Evolutionary conservation across 768 basidiomycete species (phyloP).

Genomic region (Pluteus cervinus): DNA sequence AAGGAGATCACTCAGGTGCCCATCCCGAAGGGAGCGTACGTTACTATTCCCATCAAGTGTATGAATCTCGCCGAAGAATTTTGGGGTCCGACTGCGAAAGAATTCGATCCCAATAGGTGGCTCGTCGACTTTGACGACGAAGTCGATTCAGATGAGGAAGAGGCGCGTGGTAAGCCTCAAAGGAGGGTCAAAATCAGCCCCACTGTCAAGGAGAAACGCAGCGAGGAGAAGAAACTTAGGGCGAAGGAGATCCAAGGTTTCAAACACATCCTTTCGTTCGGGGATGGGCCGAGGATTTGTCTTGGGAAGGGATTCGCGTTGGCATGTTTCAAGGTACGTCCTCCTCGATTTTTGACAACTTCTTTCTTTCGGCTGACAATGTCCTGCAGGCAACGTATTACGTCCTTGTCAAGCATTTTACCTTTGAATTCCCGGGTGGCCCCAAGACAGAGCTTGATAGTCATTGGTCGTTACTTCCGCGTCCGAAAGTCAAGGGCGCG

Average conservation of each 20-base stretch:
- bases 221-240: constrained; percentile 15
- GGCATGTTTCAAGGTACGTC: constrained; percentile 32
- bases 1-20: constrained; percentile 30
- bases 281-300: constrained; percentile 39
- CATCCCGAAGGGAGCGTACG: constrained; percentile 39
- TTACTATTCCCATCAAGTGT: constrained; percentile 36
- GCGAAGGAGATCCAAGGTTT: constrained; percentile 30
- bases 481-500: constrained; percentile 28
- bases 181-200: too few species aligned
- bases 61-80: constrained; percentile 46
- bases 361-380: not conserved
- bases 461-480: constrained; percentile 22
- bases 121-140: too few species aligned
- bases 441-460: constrained; percentile 25
- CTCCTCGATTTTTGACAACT: not conserved
- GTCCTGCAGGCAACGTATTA: constrained; percentile 30
- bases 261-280: constrained; percentile 35
- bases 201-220: too few species aligned
- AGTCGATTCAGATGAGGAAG: too few species aligned
- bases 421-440: constrained; percentile 31
- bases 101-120: constrained; percentile 65
- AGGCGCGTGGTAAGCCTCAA: too few species aligned
- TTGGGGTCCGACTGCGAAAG: constrained; percentile 57
- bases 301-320: constrained; percentile 37
- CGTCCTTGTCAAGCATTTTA: constrained; percentile 35